Conservation (phyloP, 2,329 filamentous ascomycete genomes). For the Aciculosporium take region DNA sequence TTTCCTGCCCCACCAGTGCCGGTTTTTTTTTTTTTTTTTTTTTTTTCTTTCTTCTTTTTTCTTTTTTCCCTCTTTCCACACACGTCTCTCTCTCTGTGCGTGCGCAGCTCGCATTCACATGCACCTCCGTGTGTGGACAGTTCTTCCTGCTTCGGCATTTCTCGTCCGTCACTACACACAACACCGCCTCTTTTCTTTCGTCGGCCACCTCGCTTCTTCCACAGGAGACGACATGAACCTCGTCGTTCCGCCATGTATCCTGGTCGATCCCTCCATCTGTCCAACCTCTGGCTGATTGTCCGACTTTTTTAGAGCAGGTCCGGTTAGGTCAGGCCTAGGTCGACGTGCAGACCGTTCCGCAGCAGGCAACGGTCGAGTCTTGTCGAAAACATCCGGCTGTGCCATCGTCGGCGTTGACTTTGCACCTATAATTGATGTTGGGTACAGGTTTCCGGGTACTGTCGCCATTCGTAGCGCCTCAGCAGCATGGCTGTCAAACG, state of each 20-base stretch:
- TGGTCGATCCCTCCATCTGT: background rate
- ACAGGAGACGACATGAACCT: background rate
- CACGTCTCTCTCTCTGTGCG: too few relatives aligned
- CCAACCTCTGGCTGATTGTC: background rate
- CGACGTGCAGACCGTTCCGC: background rate
- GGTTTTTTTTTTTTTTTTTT: too few relatives aligned
- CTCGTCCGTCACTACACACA: background rate
- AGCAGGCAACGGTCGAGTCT: background rate
- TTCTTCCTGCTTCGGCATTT: background rate
- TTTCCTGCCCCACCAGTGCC: background rate
- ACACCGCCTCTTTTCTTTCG: background rate
- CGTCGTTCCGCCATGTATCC: background rate
- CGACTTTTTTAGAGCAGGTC: background rate
- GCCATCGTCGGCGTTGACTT: too few relatives aligned
- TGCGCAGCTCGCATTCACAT: too few relatives aligned
- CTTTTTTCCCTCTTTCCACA: too few relatives aligned
- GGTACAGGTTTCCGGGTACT: too few relatives aligned
- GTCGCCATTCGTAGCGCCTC: too few relatives aligned
- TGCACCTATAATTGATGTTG: too few relatives aligned
- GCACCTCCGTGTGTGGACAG: background rate
- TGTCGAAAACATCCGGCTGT: background rate
- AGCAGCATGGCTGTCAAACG: constrained; percentile 19
- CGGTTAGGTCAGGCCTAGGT: background rate
- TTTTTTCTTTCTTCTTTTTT: too few relatives aligned
- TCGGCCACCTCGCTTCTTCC: background rate